Base-by-base conservation (phyloP, 257 asterid genomes). In the Voacanga thouarsii region DNA sequence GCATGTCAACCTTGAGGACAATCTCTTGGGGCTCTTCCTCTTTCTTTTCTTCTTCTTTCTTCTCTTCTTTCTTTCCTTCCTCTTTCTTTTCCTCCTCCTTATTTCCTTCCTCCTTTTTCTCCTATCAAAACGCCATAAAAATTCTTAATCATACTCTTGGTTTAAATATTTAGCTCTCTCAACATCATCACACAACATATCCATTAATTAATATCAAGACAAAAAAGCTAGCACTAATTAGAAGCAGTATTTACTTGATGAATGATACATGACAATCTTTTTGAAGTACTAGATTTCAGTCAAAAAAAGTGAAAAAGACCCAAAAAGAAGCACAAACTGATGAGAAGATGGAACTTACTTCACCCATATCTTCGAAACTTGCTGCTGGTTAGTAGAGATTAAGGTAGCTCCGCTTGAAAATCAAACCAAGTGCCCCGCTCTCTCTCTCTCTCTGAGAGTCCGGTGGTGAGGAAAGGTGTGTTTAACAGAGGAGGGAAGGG, bases 1-100 rank as follows among this genome's bases (percentile, higher is more conserved):
- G 97, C 95, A 94, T 92, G 81, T 94, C 97, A 18, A 92, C 97
- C 79, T 89, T 92, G 51, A 94, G 92, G 70, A 92, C 89, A 24
- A 92, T 88, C 85, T 89, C 90, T 55, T 80, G 84, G 63, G 75
- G 76, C 55, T 19, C 79, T 59, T 68, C 83, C 28, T 78, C 86
- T 11, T 76, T 71, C 15, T 86, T 84, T 12, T 80, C 84, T 0
- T 85, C 80, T 28, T 83, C 49, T 28, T 79, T 69, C 1, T 78
- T 78, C 18, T 85, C 65, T 23, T 64, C 66, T 49, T 45, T 69
- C 11, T 78, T 60, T 16, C 55, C 64, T 33, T 64, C 77, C 18
- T 72, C 77, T 10, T 72, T 74, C 19, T 26, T 75, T 37, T 53
- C 77, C 51, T 81, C 79, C 69, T 83, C 78, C 72, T 75, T 72